Evolutionary conservation across 1,284 basidiomycete species (phyloP).

Genomic region (Apiotrichum brassicae): DNA sequence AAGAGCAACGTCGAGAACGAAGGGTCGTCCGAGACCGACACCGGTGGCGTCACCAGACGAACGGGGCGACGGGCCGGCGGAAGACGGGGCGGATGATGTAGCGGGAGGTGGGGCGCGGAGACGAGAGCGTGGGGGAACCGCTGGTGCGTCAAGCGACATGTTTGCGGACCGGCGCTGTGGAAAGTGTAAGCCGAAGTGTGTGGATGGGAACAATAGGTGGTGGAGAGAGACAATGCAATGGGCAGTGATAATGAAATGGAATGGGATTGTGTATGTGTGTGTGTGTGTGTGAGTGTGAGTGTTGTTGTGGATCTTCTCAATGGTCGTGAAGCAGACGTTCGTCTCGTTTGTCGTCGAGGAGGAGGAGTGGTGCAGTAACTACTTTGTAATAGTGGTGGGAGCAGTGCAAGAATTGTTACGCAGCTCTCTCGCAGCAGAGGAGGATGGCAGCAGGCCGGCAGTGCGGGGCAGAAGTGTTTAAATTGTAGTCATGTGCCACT

Average conservation of each 20-base stretch:
- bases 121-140: conserved; percentile 12
- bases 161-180: not conserved
- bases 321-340: too few species aligned
- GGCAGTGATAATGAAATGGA: not conserved
- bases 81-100: conserved; percentile 1
- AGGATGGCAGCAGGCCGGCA: too few species aligned
- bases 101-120: conserved; percentile 4
- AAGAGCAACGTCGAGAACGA: conserved; percentile 12
- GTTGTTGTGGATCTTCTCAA: too few species aligned
- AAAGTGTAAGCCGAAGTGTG: not conserved
- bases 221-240: not conserved
- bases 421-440: too few species aligned
- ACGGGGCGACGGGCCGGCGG: not conserved
- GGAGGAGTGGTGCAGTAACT: too few species aligned
- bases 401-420: too few species aligned
- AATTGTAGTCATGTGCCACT: too few species aligned
- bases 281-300: too few species aligned
- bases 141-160: conserved; percentile 5
- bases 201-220: not conserved
- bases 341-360: too few species aligned
- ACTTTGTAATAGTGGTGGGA: too few species aligned
- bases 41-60: not conserved
- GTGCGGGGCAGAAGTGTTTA: too few species aligned
- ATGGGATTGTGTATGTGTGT: too few species aligned
- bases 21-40: not conserved